These are phyloP conservation scores for Trichoderma oligosporum DNA, from an alignment of 2,329 filamentous ascomycete genomes.

Conservation along the genomic window DNA sequence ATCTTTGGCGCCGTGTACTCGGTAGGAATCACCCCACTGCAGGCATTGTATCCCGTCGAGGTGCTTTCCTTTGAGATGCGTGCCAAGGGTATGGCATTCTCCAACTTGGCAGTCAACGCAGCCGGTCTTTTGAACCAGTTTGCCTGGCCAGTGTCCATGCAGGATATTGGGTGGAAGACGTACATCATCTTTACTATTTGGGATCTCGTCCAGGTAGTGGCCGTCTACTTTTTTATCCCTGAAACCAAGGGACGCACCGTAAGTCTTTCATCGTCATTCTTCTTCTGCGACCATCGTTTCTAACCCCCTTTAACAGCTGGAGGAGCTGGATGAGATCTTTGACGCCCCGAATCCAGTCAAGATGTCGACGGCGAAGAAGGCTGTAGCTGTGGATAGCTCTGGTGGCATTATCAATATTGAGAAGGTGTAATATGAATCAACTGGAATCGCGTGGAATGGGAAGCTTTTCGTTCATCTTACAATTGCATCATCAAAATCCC, in stretches of 20 bases:
- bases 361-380: conserved; percentile 41
- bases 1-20: conserved; percentile 52
- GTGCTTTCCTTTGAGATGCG: conserved; percentile 50
- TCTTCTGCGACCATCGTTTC: not conserved
- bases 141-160: conserved; percentile 45
- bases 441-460: not conserved
- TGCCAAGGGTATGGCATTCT: conserved; percentile 52
- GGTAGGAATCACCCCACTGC: conserved; percentile 37
- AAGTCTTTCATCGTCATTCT: conserved; percentile 11
- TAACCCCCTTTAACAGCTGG: conserved; percentile 34
- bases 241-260: conserved; percentile 42
- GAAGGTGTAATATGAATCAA: conserved; percentile 15
- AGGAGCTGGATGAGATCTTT: conserved; percentile 53
- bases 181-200: conserved; percentile 49
- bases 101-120: conserved; percentile 40
- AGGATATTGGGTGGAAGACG: conserved; percentile 49
- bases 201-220: conserved; percentile 33
- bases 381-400: conserved; percentile 35
- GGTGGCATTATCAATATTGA: conserved; percentile 34
- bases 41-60: conserved; percentile 47
- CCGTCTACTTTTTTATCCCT: conserved; percentile 29
- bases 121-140: conserved; percentile 46
- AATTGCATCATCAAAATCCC: too few relatives aligned
- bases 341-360: conserved; percentile 42
- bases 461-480: not conserved